These are phyloP conservation scores for Piper betle DNA, from an alignment of 164 flowering plant genomes.

Conservation along the genomic window DNA sequence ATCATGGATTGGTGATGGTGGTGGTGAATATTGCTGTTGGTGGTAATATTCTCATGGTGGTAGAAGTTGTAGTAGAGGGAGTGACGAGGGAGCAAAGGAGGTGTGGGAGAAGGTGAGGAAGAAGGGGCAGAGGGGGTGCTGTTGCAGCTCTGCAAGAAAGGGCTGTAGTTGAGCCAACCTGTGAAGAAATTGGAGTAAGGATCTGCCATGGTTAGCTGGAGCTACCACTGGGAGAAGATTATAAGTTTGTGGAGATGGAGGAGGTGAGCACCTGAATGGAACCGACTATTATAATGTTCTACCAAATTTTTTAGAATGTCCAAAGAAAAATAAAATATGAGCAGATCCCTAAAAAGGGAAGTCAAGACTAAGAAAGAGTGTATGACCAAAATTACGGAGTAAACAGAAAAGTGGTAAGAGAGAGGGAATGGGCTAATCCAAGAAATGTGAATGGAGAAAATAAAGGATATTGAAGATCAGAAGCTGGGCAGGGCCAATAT, in stretches of 20 bases:
- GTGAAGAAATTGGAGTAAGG: conserved; percentile 48
- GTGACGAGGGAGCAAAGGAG: conserved; percentile 17
- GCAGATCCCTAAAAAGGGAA: too few species aligned
- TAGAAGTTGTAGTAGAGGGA: conserved; percentile 1
- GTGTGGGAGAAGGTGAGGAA: background rate
- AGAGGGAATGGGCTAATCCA: too few species aligned
- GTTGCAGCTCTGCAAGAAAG: conserved; percentile 8
- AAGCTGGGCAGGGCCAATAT: too few species aligned
- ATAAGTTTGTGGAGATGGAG: conserved; percentile 1
- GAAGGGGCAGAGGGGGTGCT: conserved; percentile 17
- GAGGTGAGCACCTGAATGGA: background rate
- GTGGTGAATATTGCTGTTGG: background rate
- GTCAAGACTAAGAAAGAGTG: background rate
- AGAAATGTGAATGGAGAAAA: too few species aligned
- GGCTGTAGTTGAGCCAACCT: conserved; percentile 35
- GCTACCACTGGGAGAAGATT: too few species aligned
- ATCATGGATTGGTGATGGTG: background rate
- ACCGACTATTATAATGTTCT: conserved; percentile 10
- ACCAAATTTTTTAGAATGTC: too few species aligned
- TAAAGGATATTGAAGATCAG: too few species aligned
- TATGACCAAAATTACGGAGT: too few species aligned
- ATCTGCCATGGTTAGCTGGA: conserved; percentile 50
- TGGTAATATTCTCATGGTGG: too few species aligned
- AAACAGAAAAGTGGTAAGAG: too few species aligned
- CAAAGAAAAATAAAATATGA: too few species aligned